Conservation (phyloP, 2,329 filamentous ascomycete genomes). For the Geosmithia flava region DNA sequence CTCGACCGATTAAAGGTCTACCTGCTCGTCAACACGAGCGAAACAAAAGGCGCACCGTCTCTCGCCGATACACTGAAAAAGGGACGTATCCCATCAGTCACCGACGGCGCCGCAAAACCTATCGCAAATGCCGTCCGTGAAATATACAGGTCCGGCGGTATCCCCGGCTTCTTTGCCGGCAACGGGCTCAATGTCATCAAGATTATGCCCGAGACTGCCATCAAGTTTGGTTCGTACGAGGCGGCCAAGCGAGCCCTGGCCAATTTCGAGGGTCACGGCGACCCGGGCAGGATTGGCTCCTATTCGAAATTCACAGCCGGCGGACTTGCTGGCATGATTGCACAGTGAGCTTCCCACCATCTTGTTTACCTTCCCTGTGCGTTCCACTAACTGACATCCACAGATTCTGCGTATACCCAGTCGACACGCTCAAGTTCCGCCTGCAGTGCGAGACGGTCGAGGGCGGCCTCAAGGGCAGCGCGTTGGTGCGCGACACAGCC, state of each 20-base stretch:
- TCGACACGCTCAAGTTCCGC: conserved; percentile 70
- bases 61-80: conserved; percentile 56
- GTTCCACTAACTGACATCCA: not conserved
- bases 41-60: conserved; percentile 26
- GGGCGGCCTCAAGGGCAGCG: conserved; percentile 72
- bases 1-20: conserved; percentile 97
- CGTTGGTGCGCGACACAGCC: conserved; percentile 70
- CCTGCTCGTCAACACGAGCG: conserved; percentile 74
- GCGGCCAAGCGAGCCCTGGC: conserved; percentile 82
- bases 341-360: conserved; percentile 51
- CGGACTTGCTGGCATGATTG: conserved; percentile 84
- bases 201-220: conserved; percentile 97
- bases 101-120: conserved; percentile 54
- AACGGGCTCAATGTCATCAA: conserved; percentile 96
- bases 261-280: conserved; percentile 74
- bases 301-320: conserved; percentile 86
- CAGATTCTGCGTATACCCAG: conserved; percentile 83
- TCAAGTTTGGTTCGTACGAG: conserved; percentile 97
- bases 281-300: conserved; percentile 66
- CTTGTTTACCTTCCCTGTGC: conserved; percentile 1
- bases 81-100: conserved; percentile 52
- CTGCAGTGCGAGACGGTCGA: conserved; percentile 92
- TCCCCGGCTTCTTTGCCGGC: conserved; percentile 85
- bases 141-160: conserved; percentile 74
- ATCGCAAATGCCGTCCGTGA: conserved; percentile 63